phyloP scores from a whole-genome alignment of 345 rosid species.

The Eucalyptus sp. region DNA sequence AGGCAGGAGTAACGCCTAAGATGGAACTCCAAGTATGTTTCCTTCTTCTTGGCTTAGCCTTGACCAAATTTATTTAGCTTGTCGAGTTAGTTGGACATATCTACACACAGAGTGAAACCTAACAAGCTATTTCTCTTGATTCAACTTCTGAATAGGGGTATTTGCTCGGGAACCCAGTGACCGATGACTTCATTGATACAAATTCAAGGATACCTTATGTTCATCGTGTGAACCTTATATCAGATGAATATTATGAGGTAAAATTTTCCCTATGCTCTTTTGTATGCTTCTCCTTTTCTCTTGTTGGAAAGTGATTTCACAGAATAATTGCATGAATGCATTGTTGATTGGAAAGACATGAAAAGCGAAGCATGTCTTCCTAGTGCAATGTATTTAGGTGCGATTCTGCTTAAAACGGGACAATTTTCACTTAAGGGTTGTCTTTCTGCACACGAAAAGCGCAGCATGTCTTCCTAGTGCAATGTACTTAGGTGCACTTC shows the following conservation, averaged over 20 bases:
- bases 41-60: not conserved
- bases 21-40: slow-evolving; percentile 20
- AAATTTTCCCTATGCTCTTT: not conserved
- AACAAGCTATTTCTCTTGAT: not conserved
- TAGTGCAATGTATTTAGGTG: not conserved
- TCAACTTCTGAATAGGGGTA: slow-evolving; percentile 9
- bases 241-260: slow-evolving; percentile 21
- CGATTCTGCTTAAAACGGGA: not conserved
- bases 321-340: not conserved
- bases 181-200: slow-evolving; percentile 5
- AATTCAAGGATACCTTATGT: slow-evolving; percentile 15
- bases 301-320: not conserved
- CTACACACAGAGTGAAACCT: not conserved
- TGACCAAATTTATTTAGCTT: not conserved
- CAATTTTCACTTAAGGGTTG: not conserved
- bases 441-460: not conserved
- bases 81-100: not conserved
- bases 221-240: slow-evolving; percentile 21
- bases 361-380: not conserved
- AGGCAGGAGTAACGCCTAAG: slow-evolving; percentile 3
- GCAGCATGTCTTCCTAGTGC: not conserved
- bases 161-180: slow-evolving; percentile 22
- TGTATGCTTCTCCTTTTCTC: not conserved
- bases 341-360: not conserved
- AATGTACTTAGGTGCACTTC: not conserved